A percentile compares a stretch with the other conserved stretches of the same genome.
Evolutionary conservation across 352 stramenopile species (phyloP).

Genomic region (Phytophthora hibernalis): DNA sequence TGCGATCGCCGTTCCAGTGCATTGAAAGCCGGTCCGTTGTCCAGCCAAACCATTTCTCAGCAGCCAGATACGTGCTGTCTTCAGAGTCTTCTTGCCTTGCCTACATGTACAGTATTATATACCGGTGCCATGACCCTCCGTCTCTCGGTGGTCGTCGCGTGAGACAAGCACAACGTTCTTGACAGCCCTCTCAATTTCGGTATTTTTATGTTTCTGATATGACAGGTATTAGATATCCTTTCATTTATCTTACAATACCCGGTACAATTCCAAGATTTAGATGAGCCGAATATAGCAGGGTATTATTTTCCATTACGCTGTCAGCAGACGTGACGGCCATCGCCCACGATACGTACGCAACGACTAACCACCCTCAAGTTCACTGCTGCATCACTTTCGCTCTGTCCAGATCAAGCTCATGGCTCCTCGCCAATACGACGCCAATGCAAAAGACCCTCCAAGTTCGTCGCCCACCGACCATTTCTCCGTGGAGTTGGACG

Average conservation of each 20-base stretch:
- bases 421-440: slow-evolving; percentile 20
- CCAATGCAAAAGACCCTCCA: slow-evolving; percentile 18
- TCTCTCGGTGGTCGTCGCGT: slow-evolving; percentile 1
- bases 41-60: slow-evolving; percentile 21
- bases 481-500: slow-evolving; percentile 32
- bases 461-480: slow-evolving; percentile 18
- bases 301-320: slow-evolving; percentile 2
- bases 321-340: slow-evolving; percentile 34
- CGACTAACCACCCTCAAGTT: slow-evolving; percentile 16
- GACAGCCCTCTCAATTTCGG: slow-evolving; percentile 17
- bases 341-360: slow-evolving; percentile 13
- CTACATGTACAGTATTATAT: neutral
- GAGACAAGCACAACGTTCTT: slow-evolving; percentile 20
- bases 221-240: slow-evolving; percentile 1
- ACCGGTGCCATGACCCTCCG: slow-evolving; percentile 3
- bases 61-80: slow-evolving; percentile 13
- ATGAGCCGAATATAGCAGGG: neutral
- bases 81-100: slow-evolving; percentile 1
- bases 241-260: too few species aligned
- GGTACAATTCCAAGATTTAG: neutral
- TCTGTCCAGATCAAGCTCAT: slow-evolving; percentile 14
- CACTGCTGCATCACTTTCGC: slow-evolving; percentile 13
- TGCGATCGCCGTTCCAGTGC: slow-evolving; percentile 24
- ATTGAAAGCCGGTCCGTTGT: slow-evolving; percentile 20
- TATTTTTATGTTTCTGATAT: neutral